phyloP scores from a whole-genome alignment of 345 rosid species.

The Eucalyptus marginata region DNA sequence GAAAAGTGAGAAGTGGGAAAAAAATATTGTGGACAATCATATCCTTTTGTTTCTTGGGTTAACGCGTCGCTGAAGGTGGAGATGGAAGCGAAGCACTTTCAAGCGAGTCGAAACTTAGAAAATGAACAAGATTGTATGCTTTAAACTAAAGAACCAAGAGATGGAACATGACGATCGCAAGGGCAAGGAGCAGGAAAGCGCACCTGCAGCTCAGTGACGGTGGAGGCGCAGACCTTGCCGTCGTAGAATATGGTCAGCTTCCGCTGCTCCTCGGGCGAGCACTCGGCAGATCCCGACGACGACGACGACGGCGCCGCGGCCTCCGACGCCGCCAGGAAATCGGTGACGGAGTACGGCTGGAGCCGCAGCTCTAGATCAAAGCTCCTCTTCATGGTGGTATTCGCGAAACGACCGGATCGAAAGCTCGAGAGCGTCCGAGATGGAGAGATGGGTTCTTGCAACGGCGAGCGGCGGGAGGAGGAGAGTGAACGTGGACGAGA shows the following conservation, averaged over 20 bases:
- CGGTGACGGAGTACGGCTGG: neutral
- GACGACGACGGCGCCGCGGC: neutral
- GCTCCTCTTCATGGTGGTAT: neutral
- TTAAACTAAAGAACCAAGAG: neutral
- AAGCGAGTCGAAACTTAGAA: neutral
- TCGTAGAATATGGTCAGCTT: slow-evolving; percentile 10
- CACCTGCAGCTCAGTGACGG: slow-evolving; percentile 10
- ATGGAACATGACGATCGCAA: neutral
- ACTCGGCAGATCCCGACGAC: neutral
- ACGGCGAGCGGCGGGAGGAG: neutral
- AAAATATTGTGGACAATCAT: neutral
- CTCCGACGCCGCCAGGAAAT: neutral
- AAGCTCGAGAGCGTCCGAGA: neutral
- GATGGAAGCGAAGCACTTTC: neutral
- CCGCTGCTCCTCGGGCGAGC: neutral
- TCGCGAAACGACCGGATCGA: neutral
- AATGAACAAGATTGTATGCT: neutral
- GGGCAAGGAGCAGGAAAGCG: too few relatives aligned
- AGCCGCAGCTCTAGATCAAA: neutral
- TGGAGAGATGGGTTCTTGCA: neutral
- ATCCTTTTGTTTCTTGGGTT: neutral
- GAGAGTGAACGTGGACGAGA: neutral
- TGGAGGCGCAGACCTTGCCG: slow-evolving; percentile 2
- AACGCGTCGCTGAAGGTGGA: neutral
- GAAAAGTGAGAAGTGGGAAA: neutral